Conservation (phyloP, 345 rosid species). For the Anastatica hierochuntica region DNA sequence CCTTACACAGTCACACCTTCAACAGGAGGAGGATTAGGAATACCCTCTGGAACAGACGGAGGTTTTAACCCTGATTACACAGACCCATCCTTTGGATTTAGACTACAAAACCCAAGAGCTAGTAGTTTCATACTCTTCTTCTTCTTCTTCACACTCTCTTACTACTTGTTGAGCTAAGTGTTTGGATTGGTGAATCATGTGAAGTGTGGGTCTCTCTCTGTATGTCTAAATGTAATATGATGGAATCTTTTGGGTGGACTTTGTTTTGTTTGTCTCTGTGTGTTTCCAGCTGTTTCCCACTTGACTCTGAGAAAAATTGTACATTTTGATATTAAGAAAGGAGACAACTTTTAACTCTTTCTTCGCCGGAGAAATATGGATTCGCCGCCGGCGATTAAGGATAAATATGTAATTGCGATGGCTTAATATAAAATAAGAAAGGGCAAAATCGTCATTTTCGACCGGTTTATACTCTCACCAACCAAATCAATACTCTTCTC, state of each 20-base stretch:
- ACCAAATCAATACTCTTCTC: not conserved
- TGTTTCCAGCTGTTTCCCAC: constrained; percentile 23
- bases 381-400: too few relatives aligned
- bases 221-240: not conserved
- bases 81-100: constrained; percentile 20
- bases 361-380: too few relatives aligned
- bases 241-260: constrained; percentile 14
- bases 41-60: constrained; percentile 19
- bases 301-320: constrained; percentile 16
- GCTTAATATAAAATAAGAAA: too few relatives aligned
- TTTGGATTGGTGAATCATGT: constrained; percentile 14
- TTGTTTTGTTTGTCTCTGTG: constrained; percentile 8
- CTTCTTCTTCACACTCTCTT: not conserved
- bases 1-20: constrained; percentile 23
- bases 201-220: constrained; percentile 17
- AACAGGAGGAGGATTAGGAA: constrained; percentile 23
- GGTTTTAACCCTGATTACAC: constrained; percentile 27
- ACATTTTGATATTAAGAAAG: constrained; percentile 1
- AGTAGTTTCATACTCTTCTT: not conserved
- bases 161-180: constrained; percentile 11
- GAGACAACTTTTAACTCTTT: not conserved
- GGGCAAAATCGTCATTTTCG: too few relatives aligned
- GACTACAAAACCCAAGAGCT: constrained; percentile 16
- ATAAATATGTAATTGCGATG: too few relatives aligned
- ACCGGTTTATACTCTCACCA: too few relatives aligned